phyloP scores from a whole-genome alignment of 495 filamentous ascomycete species.

The Xylaria cubensis region DNA sequence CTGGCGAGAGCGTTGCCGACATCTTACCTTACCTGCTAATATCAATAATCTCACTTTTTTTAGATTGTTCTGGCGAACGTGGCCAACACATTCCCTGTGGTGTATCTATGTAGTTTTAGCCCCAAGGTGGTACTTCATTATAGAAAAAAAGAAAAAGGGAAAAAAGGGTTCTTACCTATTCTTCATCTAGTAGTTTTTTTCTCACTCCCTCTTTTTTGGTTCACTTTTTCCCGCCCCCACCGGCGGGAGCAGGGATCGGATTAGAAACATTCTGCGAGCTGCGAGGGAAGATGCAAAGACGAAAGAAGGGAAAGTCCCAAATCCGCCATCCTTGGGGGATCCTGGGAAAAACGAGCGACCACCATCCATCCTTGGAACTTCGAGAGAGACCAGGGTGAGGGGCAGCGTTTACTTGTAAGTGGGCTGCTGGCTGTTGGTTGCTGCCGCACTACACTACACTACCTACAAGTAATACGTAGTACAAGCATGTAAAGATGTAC shows the following conservation, averaged over 20 bases:
- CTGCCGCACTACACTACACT: background rate
- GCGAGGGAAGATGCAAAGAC: background rate
- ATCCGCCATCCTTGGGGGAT: slow-evolving; percentile 4
- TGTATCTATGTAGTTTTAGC: background rate
- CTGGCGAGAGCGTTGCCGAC: slow-evolving; percentile 12
- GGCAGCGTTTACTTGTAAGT: background rate
- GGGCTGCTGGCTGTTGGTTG: background rate
- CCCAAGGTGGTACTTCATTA: background rate
- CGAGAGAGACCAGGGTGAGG: background rate
- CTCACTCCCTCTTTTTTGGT: background rate
- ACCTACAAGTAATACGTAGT: background rate
- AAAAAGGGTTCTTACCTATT: background rate
- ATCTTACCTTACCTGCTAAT: slow-evolving; percentile 5
- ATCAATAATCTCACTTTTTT: slow-evolving; percentile 1
- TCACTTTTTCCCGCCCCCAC: slow-evolving; percentile 1
- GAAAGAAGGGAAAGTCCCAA: slow-evolving; percentile 10
- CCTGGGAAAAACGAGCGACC: background rate
- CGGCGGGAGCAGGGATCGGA: background rate
- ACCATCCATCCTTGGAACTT: slow-evolving; percentile 1
- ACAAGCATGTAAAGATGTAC: background rate
- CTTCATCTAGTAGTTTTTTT: background rate
- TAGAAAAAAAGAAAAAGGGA: background rate
- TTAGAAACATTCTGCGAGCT: background rate
- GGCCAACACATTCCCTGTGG: slow-evolving; percentile 3
- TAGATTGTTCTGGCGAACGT: background rate